Percentiles rank a stretch among this genome's conserved stretches.
Evolutionary conservation across 208 protist species (phyloP).

Genomic region (Phytomonas sp.): DNA sequence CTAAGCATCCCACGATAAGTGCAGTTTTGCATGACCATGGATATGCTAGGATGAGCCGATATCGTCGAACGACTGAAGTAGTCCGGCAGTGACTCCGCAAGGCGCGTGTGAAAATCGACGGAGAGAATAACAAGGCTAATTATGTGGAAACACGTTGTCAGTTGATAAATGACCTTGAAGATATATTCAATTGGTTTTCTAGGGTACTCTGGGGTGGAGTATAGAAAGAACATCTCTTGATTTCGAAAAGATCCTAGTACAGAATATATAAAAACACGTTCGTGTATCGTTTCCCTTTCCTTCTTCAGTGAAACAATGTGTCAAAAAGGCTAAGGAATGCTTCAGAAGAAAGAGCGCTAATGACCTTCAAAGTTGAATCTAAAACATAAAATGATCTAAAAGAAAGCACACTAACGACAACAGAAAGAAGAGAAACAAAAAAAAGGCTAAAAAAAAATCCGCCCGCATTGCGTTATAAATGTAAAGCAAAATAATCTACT

Average conservation of each 20-base stretch:
- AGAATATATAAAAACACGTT: neutral
- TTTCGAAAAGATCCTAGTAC: neutral
- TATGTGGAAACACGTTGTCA: conserved; percentile 32
- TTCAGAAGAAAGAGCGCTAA: neutral
- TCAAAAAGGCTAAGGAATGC: neutral
- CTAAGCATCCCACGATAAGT: conserved; percentile 37
- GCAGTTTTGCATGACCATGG: conserved; percentile 46
- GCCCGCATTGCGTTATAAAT: neutral
- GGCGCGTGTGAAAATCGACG: conserved; percentile 56
- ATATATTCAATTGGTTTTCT: conserved; percentile 42
- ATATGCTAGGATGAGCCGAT: conserved; percentile 24
- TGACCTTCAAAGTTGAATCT: neutral
- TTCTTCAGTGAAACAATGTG: neutral
- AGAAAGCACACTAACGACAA: conserved; percentile 2
- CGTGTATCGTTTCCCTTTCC: neutral
- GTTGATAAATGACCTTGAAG: conserved; percentile 58
- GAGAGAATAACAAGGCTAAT: conserved; percentile 49
- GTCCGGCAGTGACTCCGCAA: conserved; percentile 41
- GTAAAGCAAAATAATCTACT: neutral
- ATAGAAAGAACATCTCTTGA: conserved; percentile 61
- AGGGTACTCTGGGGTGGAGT: conserved; percentile 67
- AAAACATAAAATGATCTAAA: neutral
- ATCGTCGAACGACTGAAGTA: conserved; percentile 42
- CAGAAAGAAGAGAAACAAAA: neutral
- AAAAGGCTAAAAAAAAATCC: neutral